Base-by-base conservation (phyloP, 2,329 filamentous ascomycete species). In the Emergomyces africanus region DNA sequence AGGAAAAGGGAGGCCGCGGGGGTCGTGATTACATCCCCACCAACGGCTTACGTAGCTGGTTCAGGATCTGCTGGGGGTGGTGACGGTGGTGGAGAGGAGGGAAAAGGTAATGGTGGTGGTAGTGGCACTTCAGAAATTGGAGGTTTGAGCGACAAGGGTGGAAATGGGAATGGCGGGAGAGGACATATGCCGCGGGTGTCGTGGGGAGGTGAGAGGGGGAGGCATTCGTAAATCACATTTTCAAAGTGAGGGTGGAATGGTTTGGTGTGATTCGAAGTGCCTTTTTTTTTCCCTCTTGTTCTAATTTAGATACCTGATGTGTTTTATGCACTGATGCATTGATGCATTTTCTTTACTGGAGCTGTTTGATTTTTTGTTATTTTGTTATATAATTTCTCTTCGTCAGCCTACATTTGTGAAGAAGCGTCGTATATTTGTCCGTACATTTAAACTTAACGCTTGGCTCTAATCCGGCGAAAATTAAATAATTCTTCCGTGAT, bases 1-100 rank as follows among this genome's bases (percentile, higher is more conserved):
- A 67, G 63, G 15, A 66, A 63, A 15, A 64, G 62, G 60, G 62
- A 37, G 48, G 59, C 46, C 8, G 64, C 61, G 14, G 64, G 55
- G 20, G 49, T 28, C 37, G 61, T 48, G 35, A 49, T 62, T 25
- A 64, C 60, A 0, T 60, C 61, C 0, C 37, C 57, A 1, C 53
- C 62, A 14, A 12, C 39, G 9, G 54, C 59, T 15, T 42, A 25
- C 14, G 49, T 49, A n/a, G 39, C 23, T 53, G 33, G 28, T 42
- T 20, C 54, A 5, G 25, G 54, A 14, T 5, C 48, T 33, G 50
- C 37, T 35, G 57, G 20, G 39, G 62, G 54, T 37, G 57, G 28
- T 44, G 61, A 57, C 39, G 53, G 60, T 39, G 54, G 58, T 28
- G 58, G 62, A 44, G 57, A 59, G 54, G 42, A 57, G 20, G 42